Conservation (phyloP, 768 basidiomycete genomes). For the Lyophyllum atratum region DNA sequence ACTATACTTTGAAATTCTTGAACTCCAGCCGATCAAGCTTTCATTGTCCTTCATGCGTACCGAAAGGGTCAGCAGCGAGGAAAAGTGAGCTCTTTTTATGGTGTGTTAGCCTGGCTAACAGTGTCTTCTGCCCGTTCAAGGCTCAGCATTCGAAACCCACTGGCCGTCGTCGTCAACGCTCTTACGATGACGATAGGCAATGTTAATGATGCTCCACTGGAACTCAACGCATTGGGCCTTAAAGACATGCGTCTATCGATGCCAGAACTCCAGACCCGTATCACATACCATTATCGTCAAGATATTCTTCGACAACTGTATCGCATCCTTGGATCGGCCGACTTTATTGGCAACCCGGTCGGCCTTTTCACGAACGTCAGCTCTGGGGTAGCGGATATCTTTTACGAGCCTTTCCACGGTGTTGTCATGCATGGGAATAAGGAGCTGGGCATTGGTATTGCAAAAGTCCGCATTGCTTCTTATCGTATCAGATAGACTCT, state of each 20-base stretch:
- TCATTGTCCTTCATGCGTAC: conserved; percentile 97
- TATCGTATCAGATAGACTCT: neutral
- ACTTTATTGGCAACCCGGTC: conserved; percentile 95
- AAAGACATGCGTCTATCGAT: conserved; percentile 90
- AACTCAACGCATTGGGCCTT: conserved; percentile 91
- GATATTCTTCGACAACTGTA: conserved; percentile 94
- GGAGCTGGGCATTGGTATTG: conserved; percentile 92
- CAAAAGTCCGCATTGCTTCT: conserved; percentile 58
- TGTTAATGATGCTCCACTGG: conserved; percentile 92
- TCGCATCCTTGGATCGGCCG: conserved; percentile 96
- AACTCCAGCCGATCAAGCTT: conserved; percentile 91
- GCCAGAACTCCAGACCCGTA: conserved; percentile 81
- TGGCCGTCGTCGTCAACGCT: conserved; percentile 92
- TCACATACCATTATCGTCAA: conserved; percentile 91
- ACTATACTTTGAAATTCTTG: conserved; percentile 93
- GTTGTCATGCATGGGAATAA: conserved; percentile 96
- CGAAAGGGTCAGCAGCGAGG: conserved; percentile 88
- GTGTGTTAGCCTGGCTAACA: conserved; percentile 6
- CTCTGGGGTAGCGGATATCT: conserved; percentile 96
- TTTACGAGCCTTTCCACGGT: conserved; percentile 97
- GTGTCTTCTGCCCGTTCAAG: conserved; percentile 36
- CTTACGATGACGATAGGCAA: conserved; percentile 97
- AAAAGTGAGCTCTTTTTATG: conserved; percentile 62
- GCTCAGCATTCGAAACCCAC: conserved; percentile 81
- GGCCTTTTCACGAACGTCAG: conserved; percentile 98